A percentile compares a stretch with the other conserved stretches of the same genome.
Conservation (phyloP, 164 flowering plant genomes). For the Liriodendron chinense region DNA sequence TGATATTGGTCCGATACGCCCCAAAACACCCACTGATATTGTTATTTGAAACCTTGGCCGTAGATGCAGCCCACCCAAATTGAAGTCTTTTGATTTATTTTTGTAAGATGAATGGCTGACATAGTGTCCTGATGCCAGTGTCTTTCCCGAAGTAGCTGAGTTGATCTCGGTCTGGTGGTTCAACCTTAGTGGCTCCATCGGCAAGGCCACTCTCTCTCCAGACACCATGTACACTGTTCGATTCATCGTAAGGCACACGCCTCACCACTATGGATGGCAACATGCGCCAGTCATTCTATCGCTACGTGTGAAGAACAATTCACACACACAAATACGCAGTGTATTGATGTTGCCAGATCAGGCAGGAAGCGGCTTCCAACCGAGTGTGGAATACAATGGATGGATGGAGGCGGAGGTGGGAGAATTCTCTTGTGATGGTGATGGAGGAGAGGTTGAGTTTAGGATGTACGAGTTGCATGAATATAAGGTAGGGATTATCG, state of each 20-base stretch:
- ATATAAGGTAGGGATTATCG: background rate
- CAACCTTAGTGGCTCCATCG: conserved; percentile 44
- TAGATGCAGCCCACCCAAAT: too few relatives aligned
- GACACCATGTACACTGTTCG: conserved; percentile 48
- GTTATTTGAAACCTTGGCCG: too few relatives aligned
- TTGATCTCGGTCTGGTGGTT: conserved; percentile 49
- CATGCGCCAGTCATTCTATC: background rate
- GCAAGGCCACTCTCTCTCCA: conserved; percentile 35
- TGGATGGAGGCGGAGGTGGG: conserved; percentile 64
- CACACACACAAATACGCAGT: background rate
- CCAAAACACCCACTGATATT: too few relatives aligned
- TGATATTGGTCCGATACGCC: too few relatives aligned
- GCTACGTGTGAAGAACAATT: background rate
- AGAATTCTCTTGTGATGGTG: conserved; percentile 29
- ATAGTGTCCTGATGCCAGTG: background rate
- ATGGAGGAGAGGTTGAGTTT: background rate
- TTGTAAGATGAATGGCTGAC: too few relatives aligned
- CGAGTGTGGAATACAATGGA: conserved; percentile 41
- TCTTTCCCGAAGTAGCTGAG: conserved; percentile 47
- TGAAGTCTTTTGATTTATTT: too few relatives aligned
- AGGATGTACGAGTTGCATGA: background rate
- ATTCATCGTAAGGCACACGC: conserved; percentile 35
- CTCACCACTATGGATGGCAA: background rate
- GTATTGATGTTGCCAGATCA: conserved; percentile 18
- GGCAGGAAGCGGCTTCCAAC: conserved; percentile 37